Evolutionary conservation across 345 rosid species (phyloP).

Genomic region (Bretschneidera sinensis): DNA sequence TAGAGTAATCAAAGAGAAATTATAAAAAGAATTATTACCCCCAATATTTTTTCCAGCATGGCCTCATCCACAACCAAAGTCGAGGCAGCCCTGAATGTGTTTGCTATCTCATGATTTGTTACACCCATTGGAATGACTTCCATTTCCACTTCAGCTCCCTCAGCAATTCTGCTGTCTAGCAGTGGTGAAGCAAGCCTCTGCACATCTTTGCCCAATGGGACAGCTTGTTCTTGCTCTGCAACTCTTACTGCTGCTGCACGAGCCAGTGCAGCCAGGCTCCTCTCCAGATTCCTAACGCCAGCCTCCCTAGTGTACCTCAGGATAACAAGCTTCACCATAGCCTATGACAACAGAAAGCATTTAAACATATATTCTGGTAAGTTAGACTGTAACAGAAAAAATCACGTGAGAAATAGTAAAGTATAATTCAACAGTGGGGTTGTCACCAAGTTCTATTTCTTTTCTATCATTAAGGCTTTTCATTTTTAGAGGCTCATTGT

Average conservation of each 20-base stretch:
- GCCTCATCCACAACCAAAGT: slow-evolving; percentile 78
- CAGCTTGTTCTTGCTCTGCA: slow-evolving; percentile 78
- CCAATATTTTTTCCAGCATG: slow-evolving; percentile 89
- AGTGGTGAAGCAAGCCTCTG: slow-evolving; percentile 70
- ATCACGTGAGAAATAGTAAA: too few relatives aligned
- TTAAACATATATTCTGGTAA: too few relatives aligned
- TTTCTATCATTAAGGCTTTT: not conserved
- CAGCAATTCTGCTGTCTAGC: slow-evolving; percentile 76
- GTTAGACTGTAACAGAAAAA: not conserved
- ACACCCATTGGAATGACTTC: slow-evolving; percentile 92
- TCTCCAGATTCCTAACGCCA: slow-evolving; percentile 86
- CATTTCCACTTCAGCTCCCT: slow-evolving; percentile 96
- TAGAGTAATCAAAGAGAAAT: too few relatives aligned
- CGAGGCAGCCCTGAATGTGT: slow-evolving; percentile 60
- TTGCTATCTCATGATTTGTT: slow-evolving; percentile 69
- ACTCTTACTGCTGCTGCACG: slow-evolving; percentile 96
- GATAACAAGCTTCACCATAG: slow-evolving; percentile 75
- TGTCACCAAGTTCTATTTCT: not conserved
- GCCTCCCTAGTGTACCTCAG: slow-evolving; percentile 98
- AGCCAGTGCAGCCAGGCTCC: slow-evolving; percentile 92
- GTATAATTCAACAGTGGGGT: not conserved
- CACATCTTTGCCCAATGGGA: slow-evolving; percentile 71
- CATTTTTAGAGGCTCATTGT: not conserved
- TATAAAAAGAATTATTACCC: slow-evolving; percentile 48
- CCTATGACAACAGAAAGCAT: slow-evolving; percentile 31